Evolutionary conservation across 768 basidiomycete species (phyloP).

Genomic region (Nevesoporus exiguus): DNA sequence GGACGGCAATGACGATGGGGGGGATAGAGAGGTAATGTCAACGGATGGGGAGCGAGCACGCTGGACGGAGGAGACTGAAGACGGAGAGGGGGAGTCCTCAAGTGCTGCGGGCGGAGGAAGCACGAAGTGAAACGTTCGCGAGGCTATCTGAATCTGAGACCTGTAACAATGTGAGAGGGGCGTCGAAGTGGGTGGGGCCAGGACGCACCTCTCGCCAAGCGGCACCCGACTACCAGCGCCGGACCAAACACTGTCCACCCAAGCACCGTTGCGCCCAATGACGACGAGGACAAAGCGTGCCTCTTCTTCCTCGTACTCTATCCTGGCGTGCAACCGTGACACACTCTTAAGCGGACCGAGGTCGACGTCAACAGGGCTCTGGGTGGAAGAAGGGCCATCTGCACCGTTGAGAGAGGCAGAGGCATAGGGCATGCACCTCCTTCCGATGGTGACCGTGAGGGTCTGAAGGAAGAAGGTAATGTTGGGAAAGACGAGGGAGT

Average conservation of each 20-base stretch:
- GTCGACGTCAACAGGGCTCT: slow-evolving; percentile 74
- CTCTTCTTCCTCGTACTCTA: slow-evolving; percentile 89
- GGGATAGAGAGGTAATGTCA: slow-evolving; percentile 77
- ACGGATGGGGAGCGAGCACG: slow-evolving; percentile 75
- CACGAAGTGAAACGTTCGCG: slow-evolving; percentile 94
- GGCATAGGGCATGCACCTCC: slow-evolving; percentile 70
- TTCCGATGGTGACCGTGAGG: slow-evolving; percentile 89
- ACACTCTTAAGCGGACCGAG: slow-evolving; percentile 96
- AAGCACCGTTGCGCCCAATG: slow-evolving; percentile 94
- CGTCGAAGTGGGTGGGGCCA: neutral
- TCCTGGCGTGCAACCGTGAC: slow-evolving; percentile 93
- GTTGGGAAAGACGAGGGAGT: slow-evolving; percentile 88
- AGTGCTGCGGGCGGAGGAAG: slow-evolving; percentile 83
- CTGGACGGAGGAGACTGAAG: slow-evolving; percentile 66
- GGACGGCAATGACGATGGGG: slow-evolving; percentile 77
- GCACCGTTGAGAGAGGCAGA: slow-evolving; percentile 47
- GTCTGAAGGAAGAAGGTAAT: slow-evolving; percentile 98
- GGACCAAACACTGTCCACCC: slow-evolving; percentile 97
- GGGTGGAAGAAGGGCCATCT: slow-evolving; percentile 35
- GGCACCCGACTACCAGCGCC: slow-evolving; percentile 85
- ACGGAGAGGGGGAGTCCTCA: slow-evolving; percentile 79
- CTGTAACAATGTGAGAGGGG: slow-evolving; percentile 39
- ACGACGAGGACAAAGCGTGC: slow-evolving; percentile 88
- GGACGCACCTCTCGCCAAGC: slow-evolving; percentile 71
- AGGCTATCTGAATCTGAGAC: slow-evolving; percentile 95